phyloP scores from a whole-genome alignment of 371 early-diverging fungal genomes.

The Mortierella sp. region DNA sequence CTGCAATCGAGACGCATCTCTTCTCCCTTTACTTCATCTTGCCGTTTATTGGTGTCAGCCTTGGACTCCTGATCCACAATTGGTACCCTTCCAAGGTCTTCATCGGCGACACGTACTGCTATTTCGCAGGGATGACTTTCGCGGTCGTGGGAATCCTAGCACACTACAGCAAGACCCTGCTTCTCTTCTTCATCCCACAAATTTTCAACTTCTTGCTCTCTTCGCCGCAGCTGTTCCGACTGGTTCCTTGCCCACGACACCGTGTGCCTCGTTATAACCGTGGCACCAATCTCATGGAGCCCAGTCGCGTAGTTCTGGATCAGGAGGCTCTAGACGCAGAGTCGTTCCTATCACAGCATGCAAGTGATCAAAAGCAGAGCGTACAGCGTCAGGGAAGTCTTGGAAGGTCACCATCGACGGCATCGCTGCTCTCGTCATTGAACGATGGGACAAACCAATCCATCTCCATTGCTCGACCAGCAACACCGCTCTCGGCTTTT shows the following conservation, averaged over 20 bases:
- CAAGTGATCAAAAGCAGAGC: background rate
- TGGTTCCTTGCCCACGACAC: slow-evolving; percentile 98
- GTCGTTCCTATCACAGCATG: background rate
- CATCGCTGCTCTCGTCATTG: slow-evolving; percentile 55
- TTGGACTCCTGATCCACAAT: slow-evolving; percentile 84
- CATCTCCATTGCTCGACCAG: slow-evolving; percentile 1
- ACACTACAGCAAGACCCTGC: slow-evolving; percentile 92
- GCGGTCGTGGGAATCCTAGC: slow-evolving; percentile 95
- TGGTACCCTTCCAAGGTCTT: slow-evolving; percentile 94
- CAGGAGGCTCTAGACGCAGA: slow-evolving; percentile 19
- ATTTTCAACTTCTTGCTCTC: slow-evolving; percentile 97
- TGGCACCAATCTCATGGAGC: slow-evolving; percentile 61
- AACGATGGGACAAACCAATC: slow-evolving; percentile 55
- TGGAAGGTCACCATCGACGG: slow-evolving; percentile 19
- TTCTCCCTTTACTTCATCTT: slow-evolving; percentile 89
- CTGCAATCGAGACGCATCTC: slow-evolving; percentile 77
- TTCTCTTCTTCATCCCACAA: slow-evolving; percentile 95
- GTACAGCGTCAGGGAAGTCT: slow-evolving; percentile 26
- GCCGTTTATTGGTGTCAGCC: slow-evolving; percentile 90
- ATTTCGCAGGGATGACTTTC: slow-evolving; percentile 98
- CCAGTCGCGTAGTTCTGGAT: slow-evolving; percentile 41
- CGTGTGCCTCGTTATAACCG: slow-evolving; percentile 86
- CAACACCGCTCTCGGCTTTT: slow-evolving; percentile 9
- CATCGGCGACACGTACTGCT: slow-evolving; percentile 98
- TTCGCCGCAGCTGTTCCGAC: slow-evolving; percentile 91